Base-by-base conservation (phyloP, 2,329 filamentous ascomycete genomes). In the Metarhizium robertsii region DNA sequence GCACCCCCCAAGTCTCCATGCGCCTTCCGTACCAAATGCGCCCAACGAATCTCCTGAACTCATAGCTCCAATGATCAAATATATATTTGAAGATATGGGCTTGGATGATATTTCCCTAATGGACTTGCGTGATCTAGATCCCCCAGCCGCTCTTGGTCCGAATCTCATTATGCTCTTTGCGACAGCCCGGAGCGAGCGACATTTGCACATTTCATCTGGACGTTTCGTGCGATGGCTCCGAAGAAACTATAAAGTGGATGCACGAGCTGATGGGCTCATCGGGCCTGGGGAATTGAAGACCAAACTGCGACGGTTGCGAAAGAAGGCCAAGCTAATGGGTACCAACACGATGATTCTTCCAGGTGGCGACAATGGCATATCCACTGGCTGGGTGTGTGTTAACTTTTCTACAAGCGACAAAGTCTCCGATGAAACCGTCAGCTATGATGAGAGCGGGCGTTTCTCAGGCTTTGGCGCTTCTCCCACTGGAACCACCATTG, bases 341-440 rank as follows among this genome's bases (percentile, higher is more conserved):
- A 87, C 81, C 57, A 84, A 84, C 2, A 81, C 83, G 0, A 83
- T 84, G n/a, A 78, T 80, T 50, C 76, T 82, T 6, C 81, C 82
- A 11, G 80, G 79, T 50, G 74, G 79, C 1, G 92, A 96, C 62
- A 90, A 96, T 65, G 92, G 92, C 2, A 88, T 96, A 53, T 86
- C 87, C 13, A 96, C 92, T 1, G 92, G 91, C 10, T 99, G 94
- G 94, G 87, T 99, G 20, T 99, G 94, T 70, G 88, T 97, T 58
- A 95, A 96, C 67, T 80, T 94, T 10, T 90, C 89, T 4, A 81
- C 81, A 16, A 78, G 90, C 1, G 81, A 86, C 47, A 79, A 80
- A 25, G 75, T 78, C n/a, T 64, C 67, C 16, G 65, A 67, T 8
- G 77, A 81, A 58, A 66, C 71, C 14, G 67, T 71, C 11, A 70